A percentile compares a stretch with the other conserved stretches of the same genome.
phyloP scores from a whole-genome alignment of 148 eudicot species.

The Euryodendron excelsum region DNA sequence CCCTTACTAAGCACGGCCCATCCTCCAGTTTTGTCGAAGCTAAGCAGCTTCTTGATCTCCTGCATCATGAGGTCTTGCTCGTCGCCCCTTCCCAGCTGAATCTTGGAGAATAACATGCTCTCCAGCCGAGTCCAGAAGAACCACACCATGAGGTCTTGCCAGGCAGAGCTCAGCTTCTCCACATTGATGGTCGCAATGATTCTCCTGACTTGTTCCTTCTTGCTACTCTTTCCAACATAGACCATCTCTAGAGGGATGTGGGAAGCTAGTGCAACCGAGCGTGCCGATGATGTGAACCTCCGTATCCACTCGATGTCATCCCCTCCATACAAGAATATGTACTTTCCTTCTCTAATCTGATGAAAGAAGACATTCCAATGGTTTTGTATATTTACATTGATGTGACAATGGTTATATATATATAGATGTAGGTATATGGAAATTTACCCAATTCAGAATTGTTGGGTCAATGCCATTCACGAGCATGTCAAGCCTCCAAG shows the following conservation, averaged over 20 bases:
- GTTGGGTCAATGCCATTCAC: slow-evolving; percentile 49
- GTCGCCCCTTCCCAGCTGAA: slow-evolving; percentile 25
- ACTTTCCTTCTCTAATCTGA: slow-evolving; percentile 37
- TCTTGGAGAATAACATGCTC: slow-evolving; percentile 47
- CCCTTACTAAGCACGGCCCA: slow-evolving; percentile 46
- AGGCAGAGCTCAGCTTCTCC: slow-evolving; percentile 6
- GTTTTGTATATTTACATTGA: too few relatives aligned
- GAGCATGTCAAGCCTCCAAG: slow-evolving; percentile 61
- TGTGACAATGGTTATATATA: not conserved
- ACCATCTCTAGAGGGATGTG: slow-evolving; percentile 35
- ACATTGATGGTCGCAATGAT: slow-evolving; percentile 26
- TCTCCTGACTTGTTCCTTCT: slow-evolving; percentile 18
- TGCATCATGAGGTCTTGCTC: slow-evolving; percentile 30
- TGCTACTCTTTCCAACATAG: slow-evolving; percentile 37
- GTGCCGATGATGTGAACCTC: not conserved
- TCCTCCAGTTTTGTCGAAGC: slow-evolving; percentile 34
- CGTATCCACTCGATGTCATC: slow-evolving; percentile 28
- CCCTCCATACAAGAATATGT: slow-evolving; percentile 42
- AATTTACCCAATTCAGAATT: slow-evolving; percentile 49
- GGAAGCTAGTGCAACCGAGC: slow-evolving; percentile 15
- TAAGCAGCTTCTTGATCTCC: slow-evolving; percentile 38
- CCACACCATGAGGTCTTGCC: not conserved
- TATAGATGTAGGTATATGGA: not conserved
- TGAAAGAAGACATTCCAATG: not conserved
- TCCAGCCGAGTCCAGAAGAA: slow-evolving; percentile 44